These are phyloP conservation scores for Trichosporon asahii DNA, from an alignment of 1,284 basidiomycete genomes.

Conservation along the genomic window DNA sequence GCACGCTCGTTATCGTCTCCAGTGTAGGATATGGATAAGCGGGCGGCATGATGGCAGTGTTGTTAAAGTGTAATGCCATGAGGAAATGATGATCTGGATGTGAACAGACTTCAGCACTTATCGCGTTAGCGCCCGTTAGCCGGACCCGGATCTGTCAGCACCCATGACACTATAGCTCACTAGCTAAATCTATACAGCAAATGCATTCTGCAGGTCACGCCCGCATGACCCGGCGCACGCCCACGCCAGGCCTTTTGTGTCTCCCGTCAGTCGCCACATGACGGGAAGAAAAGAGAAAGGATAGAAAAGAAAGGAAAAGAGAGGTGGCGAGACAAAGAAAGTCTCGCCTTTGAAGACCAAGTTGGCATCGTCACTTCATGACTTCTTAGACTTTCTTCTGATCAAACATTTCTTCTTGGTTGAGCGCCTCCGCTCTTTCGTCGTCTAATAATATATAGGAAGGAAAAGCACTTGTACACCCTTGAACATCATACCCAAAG, in stretches of 20 bases:
- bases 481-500: conserved; percentile 11
- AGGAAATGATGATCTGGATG: neutral
- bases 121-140: neutral
- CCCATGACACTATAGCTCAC: neutral
- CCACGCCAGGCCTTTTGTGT: neutral
- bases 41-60: neutral
- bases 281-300: neutral
- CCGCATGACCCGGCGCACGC: neutral
- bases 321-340: neutral
- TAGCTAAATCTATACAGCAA: neutral
- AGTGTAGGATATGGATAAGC: neutral
- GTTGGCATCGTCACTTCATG: neutral
- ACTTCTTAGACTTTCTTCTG: neutral
- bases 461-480: conserved; percentile 7
- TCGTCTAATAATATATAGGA: neutral
- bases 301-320: neutral
- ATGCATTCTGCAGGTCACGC: neutral
- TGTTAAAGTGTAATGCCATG: neutral
- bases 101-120: neutral
- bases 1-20: neutral
- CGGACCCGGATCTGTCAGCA: neutral
- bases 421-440: neutral
- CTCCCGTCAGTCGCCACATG: neutral
- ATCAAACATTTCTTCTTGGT: conserved; percentile 2
- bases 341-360: neutral